Conservation (phyloP, 129 eudicot species). For the Pseudognaphalium luteoalbum region DNA sequence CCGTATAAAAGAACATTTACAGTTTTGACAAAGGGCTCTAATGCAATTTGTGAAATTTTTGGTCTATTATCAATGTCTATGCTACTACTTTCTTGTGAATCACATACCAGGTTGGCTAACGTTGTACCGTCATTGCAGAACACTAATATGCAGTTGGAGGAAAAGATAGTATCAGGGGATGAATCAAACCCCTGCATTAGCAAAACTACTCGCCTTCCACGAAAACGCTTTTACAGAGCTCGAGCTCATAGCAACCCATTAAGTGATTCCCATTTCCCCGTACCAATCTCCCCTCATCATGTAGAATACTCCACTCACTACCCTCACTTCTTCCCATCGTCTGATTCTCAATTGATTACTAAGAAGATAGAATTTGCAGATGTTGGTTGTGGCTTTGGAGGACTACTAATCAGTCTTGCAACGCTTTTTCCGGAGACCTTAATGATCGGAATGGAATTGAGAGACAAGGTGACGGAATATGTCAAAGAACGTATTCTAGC, state of each 20-base stretch:
- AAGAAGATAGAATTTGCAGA: conserved; percentile 88
- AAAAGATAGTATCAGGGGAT: conserved; percentile 37
- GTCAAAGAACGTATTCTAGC: conserved; percentile 86
- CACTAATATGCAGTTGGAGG: conserved; percentile 33
- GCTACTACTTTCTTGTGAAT: not conserved
- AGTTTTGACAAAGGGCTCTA: not conserved
- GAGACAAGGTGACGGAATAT: conserved; percentile 94
- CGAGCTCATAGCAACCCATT: conserved; percentile 97
- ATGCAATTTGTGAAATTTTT: not conserved
- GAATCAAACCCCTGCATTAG: conserved; percentile 59
- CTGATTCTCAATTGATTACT: conserved; percentile 25
- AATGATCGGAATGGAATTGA: conserved; percentile 94
- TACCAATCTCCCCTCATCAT: conserved; percentile 68
- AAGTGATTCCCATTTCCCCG: conserved; percentile 96
- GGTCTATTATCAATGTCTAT: not conserved
- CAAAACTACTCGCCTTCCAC: conserved; percentile 81
- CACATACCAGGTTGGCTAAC: not conserved
- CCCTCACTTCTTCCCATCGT: conserved; percentile 56
- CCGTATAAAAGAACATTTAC: not conserved
- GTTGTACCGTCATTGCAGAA: conserved; percentile 7
- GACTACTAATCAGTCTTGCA: conserved; percentile 79
- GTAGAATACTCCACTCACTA: conserved; percentile 73
- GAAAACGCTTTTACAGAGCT: conserved; percentile 92
- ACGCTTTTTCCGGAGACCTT: conserved; percentile 76
- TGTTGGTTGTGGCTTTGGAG: conserved; percentile 94